Conservation (phyloP, 257 asterid species). For the Euphrasia confusa region DNA sequence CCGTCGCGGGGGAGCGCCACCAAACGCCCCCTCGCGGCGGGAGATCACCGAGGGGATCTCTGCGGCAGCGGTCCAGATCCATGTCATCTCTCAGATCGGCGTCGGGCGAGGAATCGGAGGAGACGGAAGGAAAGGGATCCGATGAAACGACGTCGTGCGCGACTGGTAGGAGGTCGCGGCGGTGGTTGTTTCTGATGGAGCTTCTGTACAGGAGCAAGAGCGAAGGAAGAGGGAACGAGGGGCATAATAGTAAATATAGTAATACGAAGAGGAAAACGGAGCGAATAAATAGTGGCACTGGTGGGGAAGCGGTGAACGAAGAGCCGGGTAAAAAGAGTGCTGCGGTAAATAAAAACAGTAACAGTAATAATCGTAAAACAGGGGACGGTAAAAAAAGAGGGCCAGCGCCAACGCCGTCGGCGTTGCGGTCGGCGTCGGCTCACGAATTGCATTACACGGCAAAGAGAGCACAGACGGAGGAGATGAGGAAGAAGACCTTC, state of each 20-base stretch:
- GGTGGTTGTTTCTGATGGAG: constrained; percentile 54
- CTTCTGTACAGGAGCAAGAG: constrained; percentile 50
- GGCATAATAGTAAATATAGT: constrained; percentile 30
- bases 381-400: background rate
- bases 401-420: background rate
- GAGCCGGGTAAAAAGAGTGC: background rate
- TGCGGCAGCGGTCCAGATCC: constrained; percentile 52
- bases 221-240: constrained; percentile 47
- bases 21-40: constrained; percentile 19
- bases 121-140: constrained; percentile 31
- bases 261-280: constrained; percentile 29
- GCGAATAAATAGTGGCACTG: no score
- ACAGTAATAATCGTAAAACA: no score
- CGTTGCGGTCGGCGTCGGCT: constrained; percentile 52
- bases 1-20: background rate
- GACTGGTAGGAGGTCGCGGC: constrained; percentile 51
- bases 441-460: constrained; percentile 86
- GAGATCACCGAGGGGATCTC: constrained; percentile 27
- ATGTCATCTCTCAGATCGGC: constrained; percentile 36
- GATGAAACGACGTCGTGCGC: constrained; percentile 37
- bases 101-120: background rate
- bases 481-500: constrained; percentile 92
- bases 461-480: constrained; percentile 90
- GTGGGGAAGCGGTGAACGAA: no score
- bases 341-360: background rate